Evolutionary conservation across 306 rosid genomes (phyloP), one percentile per base, ranked within the genome.

Genomic region (Amphicarpaea edgeworthii): DNA sequence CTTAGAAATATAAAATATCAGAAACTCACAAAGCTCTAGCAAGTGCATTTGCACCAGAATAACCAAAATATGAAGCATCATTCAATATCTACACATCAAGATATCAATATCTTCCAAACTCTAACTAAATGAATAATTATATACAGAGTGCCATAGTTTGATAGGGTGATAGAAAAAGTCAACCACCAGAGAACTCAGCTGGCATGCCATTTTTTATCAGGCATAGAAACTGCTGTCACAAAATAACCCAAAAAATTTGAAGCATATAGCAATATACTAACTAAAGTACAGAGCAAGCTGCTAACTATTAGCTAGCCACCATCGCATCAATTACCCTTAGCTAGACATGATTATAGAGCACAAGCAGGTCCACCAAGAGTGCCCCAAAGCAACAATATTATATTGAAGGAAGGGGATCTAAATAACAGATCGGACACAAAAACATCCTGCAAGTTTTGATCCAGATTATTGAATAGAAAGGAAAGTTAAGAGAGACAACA

Each of bases 31-130:
- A 5, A 61, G 34, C 69, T 75, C 42, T 40, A 66, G 21, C 14
- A 76, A 12, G 37, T 20, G 12, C 62, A 45, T 78, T 53, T 40
- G 46, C 53, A 73, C 26, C 21, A 23, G 20, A 63, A 70, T 74
- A 79, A 55, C 59, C 58, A 76, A 64, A 53, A 23, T 20, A 32
- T 24, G 55, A 70, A 79, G 67, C 64, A 75, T 54, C 49, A 54
- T 26, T 61, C 53, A 37, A 55, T 17, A 28, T 69, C 46, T 50
- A 53, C 59, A 51, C 14, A 51, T 53, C 17, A 68, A 68, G 58
- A 45, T 78, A 26, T 34, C 58, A 79, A 77, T 37, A 78, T 78
- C 69, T 32, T 28, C 23, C 20, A 50, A 45, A 45, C 46, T 45
- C 24, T 2, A 50, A 20, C 40, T 58, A 49, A 30, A 45, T 14